Percentiles rank a stretch among this genome's conserved stretches.
phyloP scores from a whole-genome alignment of 257 asterid genomes.

The Pogostemon cablin region DNA sequence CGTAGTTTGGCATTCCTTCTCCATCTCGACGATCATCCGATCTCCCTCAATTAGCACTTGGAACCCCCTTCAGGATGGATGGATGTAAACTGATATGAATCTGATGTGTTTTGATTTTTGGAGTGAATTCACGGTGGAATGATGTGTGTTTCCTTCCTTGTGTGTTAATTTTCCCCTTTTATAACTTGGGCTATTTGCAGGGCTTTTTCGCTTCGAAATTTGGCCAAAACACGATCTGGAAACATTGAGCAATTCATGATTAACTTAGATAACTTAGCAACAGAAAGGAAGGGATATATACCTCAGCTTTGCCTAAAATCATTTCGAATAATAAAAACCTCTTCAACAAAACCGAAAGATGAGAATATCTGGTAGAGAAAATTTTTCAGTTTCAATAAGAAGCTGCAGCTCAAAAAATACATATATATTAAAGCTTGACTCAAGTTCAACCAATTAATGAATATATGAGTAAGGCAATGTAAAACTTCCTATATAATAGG shows the following conservation, averaged over 20 bases:
- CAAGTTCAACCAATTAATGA: not conserved
- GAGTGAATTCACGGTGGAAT: no score
- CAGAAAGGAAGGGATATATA: constrained; percentile 42
- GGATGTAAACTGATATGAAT: no score
- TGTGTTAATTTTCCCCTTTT: no score
- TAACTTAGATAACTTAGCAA: constrained; percentile 13
- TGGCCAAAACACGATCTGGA: not conserved
- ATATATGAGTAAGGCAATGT: not conserved
- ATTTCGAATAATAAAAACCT: constrained; percentile 63
- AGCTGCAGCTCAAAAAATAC: constrained; percentile 17
- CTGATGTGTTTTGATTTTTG: no score
- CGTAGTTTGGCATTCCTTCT: no score
- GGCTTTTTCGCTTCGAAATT: no score
- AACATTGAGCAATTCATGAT: constrained; percentile 27
- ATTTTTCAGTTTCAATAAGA: not conserved
- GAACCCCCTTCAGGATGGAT: no score
- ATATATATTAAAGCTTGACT: not conserved
- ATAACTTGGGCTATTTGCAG: no score
- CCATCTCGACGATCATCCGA: no score
- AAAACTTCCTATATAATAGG: constrained; percentile 18
- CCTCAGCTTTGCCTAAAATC: constrained; percentile 81
- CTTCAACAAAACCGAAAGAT: constrained; percentile 78
- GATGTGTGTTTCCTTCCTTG: no score
- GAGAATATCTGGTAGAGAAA: constrained; percentile 67
- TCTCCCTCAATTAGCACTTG: no score